Conservation (phyloP, 306 rosid genomes). For the Dryas drummondii region DNA sequence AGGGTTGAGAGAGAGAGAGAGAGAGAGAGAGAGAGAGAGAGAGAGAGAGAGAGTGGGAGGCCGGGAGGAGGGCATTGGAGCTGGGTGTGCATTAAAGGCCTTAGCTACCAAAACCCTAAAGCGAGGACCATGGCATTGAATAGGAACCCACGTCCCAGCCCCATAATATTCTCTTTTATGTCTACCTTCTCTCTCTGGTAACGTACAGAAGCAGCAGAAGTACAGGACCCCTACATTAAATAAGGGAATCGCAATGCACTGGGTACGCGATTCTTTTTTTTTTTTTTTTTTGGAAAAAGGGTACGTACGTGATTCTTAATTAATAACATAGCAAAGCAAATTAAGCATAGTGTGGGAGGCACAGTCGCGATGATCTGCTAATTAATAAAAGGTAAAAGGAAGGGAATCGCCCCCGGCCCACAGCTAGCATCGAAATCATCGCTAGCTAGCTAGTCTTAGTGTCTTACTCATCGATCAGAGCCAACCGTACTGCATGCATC, state of each 20-base stretch:
- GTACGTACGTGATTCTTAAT: too few species aligned
- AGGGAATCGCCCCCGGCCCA: too few species aligned
- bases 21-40: too few species aligned
- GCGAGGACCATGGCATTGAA: neutral
- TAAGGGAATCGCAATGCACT: neutral
- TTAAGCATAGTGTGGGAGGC: too few species aligned
- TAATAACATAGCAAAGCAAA: neutral
- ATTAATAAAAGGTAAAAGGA: too few species aligned
- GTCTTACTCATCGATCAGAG: too few species aligned
- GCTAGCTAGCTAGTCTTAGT: too few species aligned
- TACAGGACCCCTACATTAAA: neutral
- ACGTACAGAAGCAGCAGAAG: neutral
- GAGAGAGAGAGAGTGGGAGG: neutral
- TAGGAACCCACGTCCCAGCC: neutral
- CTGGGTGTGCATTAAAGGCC: slow-evolving; percentile 2
- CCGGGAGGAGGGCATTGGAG: neutral
- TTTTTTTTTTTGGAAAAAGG: neutral
- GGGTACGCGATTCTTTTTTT: neutral
- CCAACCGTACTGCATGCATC: too few species aligned
- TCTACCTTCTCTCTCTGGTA: neutral
- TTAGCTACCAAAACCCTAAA: neutral
- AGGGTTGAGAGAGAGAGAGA: too few species aligned
- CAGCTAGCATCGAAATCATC: too few species aligned
- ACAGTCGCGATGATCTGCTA: too few species aligned
- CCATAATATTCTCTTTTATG: neutral